A percentile compares a stretch with the other conserved stretches of the same genome.
Evolutionary conservation across 2,329 filamentous ascomycete species (phyloP).

Genomic region (Neonectria ditissima): DNA sequence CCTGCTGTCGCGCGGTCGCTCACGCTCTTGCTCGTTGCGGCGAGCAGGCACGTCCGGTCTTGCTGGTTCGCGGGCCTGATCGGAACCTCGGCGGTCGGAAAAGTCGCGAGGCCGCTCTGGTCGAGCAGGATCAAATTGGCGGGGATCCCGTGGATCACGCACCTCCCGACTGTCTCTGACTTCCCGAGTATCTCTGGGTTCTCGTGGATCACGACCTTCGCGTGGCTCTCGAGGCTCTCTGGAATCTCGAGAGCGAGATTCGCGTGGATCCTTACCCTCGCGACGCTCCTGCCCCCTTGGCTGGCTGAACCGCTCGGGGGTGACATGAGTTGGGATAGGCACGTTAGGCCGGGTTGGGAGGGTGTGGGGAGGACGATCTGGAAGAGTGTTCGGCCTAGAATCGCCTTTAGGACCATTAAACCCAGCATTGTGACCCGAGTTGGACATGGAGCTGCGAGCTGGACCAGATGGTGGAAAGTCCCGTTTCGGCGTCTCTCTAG

Average conservation of each 20-base stretch:
- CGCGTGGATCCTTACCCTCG: constrained; percentile 52
- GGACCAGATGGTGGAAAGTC: constrained; percentile 40
- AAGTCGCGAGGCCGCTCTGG: constrained; percentile 57
- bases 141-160: constrained; percentile 51
- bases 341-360: constrained; percentile 71
- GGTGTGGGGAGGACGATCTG: constrained; percentile 52
- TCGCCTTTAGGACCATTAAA: constrained; percentile 44
- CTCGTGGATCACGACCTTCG: constrained; percentile 48
- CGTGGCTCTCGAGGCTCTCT: constrained; percentile 42
- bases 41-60: constrained; percentile 51
- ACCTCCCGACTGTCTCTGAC: constrained; percentile 52
- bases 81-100: constrained; percentile 57
- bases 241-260: constrained; percentile 49
- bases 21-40: constrained; percentile 57
- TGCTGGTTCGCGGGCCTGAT: constrained; percentile 45
- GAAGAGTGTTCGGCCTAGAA: constrained; percentile 50
- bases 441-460: constrained; percentile 43
- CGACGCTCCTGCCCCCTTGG: constrained; percentile 55
- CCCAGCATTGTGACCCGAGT: constrained; percentile 29
- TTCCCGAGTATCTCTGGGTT: constrained; percentile 55
- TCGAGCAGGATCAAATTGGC: constrained; percentile 56
- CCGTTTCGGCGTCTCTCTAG: constrained; percentile 44
- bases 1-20: constrained; percentile 51
- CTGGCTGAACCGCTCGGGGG: constrained; percentile 59
- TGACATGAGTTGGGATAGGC: constrained; percentile 62